Base-by-base conservation (phyloP, 352 stramenopile species). In the Phytophthora capsici region DNA sequence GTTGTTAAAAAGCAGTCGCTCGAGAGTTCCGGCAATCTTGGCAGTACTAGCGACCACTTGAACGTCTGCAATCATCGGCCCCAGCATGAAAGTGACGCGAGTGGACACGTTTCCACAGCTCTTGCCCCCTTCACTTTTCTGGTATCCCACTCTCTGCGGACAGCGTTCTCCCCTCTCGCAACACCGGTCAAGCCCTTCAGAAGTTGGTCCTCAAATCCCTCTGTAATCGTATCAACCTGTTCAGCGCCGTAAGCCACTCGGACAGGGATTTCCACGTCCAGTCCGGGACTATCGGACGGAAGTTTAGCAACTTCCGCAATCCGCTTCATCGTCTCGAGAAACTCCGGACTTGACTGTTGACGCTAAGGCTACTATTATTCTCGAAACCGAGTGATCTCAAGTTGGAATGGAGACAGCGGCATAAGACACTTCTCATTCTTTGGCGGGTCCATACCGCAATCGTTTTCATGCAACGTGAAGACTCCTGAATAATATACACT, bases 21-120 rank as follows among this genome's bases (percentile, higher is more conserved):
- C 55, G 20, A 65, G 26, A 2, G 28, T 44, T 16, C 26, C 46
- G 2, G 54, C 54, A 2, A 32, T 64, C 30, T 65, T 55, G 9
- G 41, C 38, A 12, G 54, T 14, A 12, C 30, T 64, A 14, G 20
- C 3, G 4, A 47, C 30, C 3, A 46, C 19, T n/a, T 45, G 20
- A 16, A 70, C 19, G 30, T 70, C 62, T 1, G 34, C 32, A 17
- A 66, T 19, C 62, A 65, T 65, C 1, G 62, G 62, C 9, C 66
- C 62, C n/a, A 70, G 28, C 8, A 48, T 55, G 30, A 65, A 70
- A 3, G 54, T 70, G 55, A 46, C 57, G 22, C 47, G 16, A 6
- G 66, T 43, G 0, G 46, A 25, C 6, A 38, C 54, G 6, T 17
- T 5, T 6, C 28, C 16, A 12, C 50, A 37, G 3, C 46, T 12